Evolutionary conservation across 169 alveolate genomes (phyloP), one percentile per base, ranked within the genome.

Genomic region (Eimeria necatrix): DNA sequence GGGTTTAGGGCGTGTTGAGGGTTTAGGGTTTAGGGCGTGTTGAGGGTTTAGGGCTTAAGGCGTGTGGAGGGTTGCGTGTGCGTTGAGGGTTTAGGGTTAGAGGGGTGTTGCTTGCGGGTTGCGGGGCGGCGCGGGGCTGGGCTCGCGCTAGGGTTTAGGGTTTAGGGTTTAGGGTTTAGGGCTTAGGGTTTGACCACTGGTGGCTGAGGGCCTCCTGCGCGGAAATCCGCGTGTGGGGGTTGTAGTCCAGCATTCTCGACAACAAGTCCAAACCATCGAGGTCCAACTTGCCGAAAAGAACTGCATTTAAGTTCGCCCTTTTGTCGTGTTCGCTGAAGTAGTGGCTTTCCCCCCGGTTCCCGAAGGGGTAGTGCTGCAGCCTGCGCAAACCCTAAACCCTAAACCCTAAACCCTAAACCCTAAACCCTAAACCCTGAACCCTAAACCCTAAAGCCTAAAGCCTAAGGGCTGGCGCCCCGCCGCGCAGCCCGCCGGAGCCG

Each of bases 191-290:
- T 74, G 24, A 94, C 98, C 98, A 98, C 61, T 99, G 99, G 95
- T 99, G 99, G 41, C 98, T 96, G 14, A 99, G 96, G 6, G 99
- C 99, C 91, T 98, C 99, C 41, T 98, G 99, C n/a, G 99, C 98
- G 49, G 99, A 97, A 14, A 99, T 98, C 95, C 99, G 96, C 53
- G 97, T 97, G 89, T 97, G 98, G 14, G 99, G 99, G 93, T 98
- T 98, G 96, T 98, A 98, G 92, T 98, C 96, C 41, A 99, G 95
- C 98, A 98, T 96, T 91, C 97, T 97, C 12, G 98, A 97, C 70
- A 99, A 96, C 51, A 99, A 97, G 94, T 99, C 96, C 20, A 93
- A 68, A 0, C 96, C 96, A 41, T 93, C 93, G 52, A 93, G 53
- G 49, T 93, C 96, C 10, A 93, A 22, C 26, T 93, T 93, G 24